A percentile compares a stretch with the other conserved stretches of the same genome.
Conservation (phyloP, 2,329 filamentous ascomycete genomes). For the Colletotrichum sp. region DNA sequence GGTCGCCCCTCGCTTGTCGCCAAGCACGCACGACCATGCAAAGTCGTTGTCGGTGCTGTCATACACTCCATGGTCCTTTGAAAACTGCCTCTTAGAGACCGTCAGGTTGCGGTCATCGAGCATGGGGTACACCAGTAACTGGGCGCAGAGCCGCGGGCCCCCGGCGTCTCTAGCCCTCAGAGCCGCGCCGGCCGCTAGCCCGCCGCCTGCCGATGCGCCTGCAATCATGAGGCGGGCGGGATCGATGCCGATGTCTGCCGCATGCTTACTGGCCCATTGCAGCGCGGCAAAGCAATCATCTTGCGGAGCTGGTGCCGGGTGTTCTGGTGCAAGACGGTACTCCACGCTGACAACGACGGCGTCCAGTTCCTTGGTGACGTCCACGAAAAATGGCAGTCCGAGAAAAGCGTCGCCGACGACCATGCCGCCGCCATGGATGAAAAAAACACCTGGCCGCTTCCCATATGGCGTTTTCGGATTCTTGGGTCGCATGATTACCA, state of each 20-base stretch:
- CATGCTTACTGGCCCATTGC: conserved; percentile 40
- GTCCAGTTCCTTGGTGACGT: background rate
- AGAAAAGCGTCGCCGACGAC: conserved; percentile 10
- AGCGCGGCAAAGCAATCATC: conserved; percentile 33
- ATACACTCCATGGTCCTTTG: conserved; percentile 19
- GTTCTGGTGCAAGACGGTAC: conserved; percentile 52
- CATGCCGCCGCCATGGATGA: conserved; percentile 11
- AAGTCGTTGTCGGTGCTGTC: conserved; percentile 40
- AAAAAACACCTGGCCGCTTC: background rate
- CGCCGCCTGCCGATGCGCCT: conserved; percentile 48
- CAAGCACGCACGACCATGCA: conserved; percentile 46
- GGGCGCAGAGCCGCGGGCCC: conserved; percentile 36
- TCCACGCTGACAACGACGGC: conserved; percentile 46
- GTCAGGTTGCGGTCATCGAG: conserved; percentile 45
- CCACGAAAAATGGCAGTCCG: background rate
- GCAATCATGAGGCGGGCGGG: conserved; percentile 40
- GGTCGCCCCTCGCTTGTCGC: conserved; percentile 31
- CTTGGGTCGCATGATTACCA: background rate
- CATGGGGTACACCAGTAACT: conserved; percentile 52
- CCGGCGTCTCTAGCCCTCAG: conserved; percentile 40
- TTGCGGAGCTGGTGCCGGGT: conserved; percentile 25
- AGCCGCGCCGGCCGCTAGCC: conserved; percentile 41
- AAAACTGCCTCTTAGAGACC: conserved; percentile 32
- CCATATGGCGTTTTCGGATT: background rate
- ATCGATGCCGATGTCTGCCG: conserved; percentile 44